A percentile compares a stretch with the other conserved stretches of the same genome.
These are phyloP conservation scores for Fraxinus sp. DNA, from an alignment of 305 asterid genomes.

Conservation along the genomic window DNA sequence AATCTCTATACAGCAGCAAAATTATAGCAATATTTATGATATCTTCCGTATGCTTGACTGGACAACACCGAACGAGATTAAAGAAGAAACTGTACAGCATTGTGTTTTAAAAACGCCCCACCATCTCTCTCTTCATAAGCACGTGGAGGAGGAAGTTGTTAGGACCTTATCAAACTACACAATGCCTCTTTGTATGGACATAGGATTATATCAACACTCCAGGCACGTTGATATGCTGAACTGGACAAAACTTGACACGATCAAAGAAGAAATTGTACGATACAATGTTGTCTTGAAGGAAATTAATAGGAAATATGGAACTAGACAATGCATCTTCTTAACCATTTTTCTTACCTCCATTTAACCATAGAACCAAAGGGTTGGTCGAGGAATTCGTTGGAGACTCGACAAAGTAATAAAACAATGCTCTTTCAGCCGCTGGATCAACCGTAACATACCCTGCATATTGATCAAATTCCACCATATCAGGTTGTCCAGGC, in stretches of 20 bases:
- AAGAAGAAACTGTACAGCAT: not conserved
- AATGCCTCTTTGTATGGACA: not conserved
- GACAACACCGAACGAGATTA: not conserved
- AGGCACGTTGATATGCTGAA: not conserved
- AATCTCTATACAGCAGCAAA: not conserved
- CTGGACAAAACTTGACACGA: not conserved
- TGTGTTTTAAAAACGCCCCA: not conserved
- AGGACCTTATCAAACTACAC: not conserved
- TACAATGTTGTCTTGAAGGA: not conserved
- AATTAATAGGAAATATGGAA: not conserved
- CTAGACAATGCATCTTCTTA: not conserved
- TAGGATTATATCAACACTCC: not conserved
- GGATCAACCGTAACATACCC: slow-evolving; percentile 59
- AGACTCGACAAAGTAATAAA: slow-evolving; percentile 53
- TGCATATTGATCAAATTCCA: slow-evolving; percentile 54
- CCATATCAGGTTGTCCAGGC: slow-evolving; percentile 53
- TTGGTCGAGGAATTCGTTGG: slow-evolving; percentile 32
- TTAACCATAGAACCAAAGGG: slow-evolving; percentile 61
- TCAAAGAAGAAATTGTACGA: not conserved
- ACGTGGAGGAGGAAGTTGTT: not conserved
- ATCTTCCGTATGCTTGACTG: not conserved
- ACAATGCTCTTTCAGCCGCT: slow-evolving; percentile 44
- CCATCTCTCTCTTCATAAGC: not conserved
- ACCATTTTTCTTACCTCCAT: slow-evolving; percentile 43
- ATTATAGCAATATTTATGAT: not conserved